Evolutionary conservation across 768 basidiomycete genomes (phyloP).

Genomic region (Tephrocybe rancida): DNA sequence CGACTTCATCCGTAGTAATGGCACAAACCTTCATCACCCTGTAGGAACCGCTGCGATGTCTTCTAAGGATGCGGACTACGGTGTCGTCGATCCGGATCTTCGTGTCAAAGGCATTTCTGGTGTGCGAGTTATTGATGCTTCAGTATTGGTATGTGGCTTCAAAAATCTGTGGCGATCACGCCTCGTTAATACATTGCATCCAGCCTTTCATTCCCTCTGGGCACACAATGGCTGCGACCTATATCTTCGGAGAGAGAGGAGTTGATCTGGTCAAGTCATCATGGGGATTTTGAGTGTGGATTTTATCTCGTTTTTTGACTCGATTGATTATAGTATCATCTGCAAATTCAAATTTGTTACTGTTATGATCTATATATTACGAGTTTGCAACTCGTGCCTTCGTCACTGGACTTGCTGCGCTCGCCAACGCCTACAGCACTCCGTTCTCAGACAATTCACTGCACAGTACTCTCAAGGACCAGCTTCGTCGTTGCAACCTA

Average conservation of each 20-base stretch:
- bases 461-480: too few species aligned
- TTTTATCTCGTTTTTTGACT: too few species aligned
- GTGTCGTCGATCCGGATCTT: constrained; percentile 25
- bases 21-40: constrained; percentile 24
- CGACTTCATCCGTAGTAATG: constrained; percentile 22
- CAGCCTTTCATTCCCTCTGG: background rate
- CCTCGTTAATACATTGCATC: background rate
- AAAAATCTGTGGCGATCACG: too few species aligned
- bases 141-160: constrained; percentile 17
- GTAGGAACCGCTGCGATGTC: constrained; percentile 29
- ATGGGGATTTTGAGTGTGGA: too few species aligned
- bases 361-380: too few species aligned
- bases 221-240: background rate
- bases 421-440: too few species aligned
- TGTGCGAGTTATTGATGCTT: constrained; percentile 37
- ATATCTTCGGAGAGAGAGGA: constrained; percentile 4
- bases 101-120: constrained; percentile 33
- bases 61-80: constrained; percentile 5
- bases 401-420: too few species aligned
- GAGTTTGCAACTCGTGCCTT: too few species aligned
- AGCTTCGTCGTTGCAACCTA: too few species aligned
- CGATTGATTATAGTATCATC: too few species aligned
- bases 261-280: background rate
- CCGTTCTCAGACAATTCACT: too few species aligned
- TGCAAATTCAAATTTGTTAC: too few species aligned